A percentile compares a stretch with the other conserved stretches of the same genome.
phyloP scores from a whole-genome alignment of 23 red algal species.

The Gracilaria caudata region DNA sequence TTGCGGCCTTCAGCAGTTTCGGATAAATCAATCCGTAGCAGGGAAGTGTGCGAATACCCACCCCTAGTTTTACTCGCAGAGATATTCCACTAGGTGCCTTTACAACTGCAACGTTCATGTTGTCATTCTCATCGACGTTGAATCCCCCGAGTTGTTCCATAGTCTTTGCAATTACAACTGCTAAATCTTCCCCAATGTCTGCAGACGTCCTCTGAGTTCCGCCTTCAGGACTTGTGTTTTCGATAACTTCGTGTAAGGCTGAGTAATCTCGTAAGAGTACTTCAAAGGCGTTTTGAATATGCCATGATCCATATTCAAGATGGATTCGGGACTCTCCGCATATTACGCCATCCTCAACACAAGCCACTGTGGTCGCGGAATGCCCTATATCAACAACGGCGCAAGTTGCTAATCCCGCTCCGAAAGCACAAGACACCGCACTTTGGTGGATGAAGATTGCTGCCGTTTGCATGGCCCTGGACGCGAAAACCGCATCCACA shows the following conservation, averaged over 20 bases:
- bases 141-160: constrained; percentile 47
- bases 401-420: constrained; percentile 71
- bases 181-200: constrained; percentile 38
- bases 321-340: constrained; percentile 68
- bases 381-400: constrained; percentile 85
- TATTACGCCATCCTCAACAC: constrained; percentile 79
- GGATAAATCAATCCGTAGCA: constrained; percentile 65
- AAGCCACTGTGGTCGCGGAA: constrained; percentile 59
- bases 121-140: constrained; percentile 67
- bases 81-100: constrained; percentile 40
- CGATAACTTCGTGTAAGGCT: constrained; percentile 11
- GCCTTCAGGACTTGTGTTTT: neutral
- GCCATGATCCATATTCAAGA: constrained; percentile 58
- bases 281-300: constrained; percentile 65
- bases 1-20: constrained; percentile 43
- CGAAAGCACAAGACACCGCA: constrained; percentile 68
- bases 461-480: constrained; percentile 26
- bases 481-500: constrained; percentile 54
- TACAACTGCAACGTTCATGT: constrained; percentile 40
- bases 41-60: constrained; percentile 56
- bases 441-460: constrained; percentile 77
- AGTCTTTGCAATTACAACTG: constrained; percentile 34
- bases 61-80: constrained; percentile 47
- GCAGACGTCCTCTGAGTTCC: neutral
- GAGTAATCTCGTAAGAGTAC: constrained; percentile 26